Evolutionary conservation across 768 basidiomycete species (phyloP), one percentile per base, ranked within the genome.

Genomic region (Auricularia heimuer): DNA sequence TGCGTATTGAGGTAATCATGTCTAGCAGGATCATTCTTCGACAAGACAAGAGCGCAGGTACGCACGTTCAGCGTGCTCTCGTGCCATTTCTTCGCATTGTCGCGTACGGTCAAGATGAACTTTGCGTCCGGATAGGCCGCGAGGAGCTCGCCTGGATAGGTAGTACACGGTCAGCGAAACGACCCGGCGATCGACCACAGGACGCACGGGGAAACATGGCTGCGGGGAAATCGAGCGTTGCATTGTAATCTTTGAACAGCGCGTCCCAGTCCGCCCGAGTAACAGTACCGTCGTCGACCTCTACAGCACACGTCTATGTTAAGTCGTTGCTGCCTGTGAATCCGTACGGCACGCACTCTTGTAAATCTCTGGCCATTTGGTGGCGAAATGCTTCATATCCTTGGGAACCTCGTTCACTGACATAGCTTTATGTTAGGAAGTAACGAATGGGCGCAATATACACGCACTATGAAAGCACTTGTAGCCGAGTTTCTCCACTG

Each of bases 101-200:
- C 62, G 39, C 62, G 62, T 12, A 51, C 45, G 1, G 62, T 63
- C 44, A 63, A 12, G 62, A 63, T 51, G 42, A 29, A 29, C 44
- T 63, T 63, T 11, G 62, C 62, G 7, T 63, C 44, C 7, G 62
- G 62, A 34, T 29, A 63, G 7, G 62, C 62, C 10, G 18, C 39
- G 11, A 63, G 6, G 24, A 63, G 62, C 3, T 63, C 44, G 24
- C 29, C 47, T 51, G 47, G 29, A 29, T 29, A 29, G 29, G 29
- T 29, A 29, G 29, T 29, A 29, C 29, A 29, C 29, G 29, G 2
- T 29, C 29, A 29, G 29, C 29, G 29, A 29, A 29, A 29, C 2
- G 29, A 2, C 29, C 29, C 29, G 29, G 29, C 29, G 29, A 29
- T 0, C 29, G 29, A 18, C 44, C 11, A 45, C 11, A 45, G 47